A percentile compares a stretch with the other conserved stretches of the same genome.
Evolutionary conservation across 108 stramenopile genomes (phyloP).

Genomic region (Cyclotella sp.): DNA sequence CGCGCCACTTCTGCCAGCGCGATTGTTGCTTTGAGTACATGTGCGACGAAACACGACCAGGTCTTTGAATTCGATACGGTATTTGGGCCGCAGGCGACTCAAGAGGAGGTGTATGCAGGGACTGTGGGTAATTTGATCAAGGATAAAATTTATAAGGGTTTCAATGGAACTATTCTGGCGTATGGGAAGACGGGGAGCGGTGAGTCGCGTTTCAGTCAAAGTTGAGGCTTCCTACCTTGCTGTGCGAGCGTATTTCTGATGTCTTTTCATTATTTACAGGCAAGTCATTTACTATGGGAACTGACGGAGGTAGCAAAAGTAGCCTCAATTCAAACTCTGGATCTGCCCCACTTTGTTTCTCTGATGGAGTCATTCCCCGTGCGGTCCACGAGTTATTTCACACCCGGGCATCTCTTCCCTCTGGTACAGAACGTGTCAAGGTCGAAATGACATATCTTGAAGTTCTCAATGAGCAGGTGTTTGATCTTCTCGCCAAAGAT

Average conservation of each 20-base stretch:
- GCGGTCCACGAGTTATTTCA: constrained; percentile 64
- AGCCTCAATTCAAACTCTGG: too few relatives aligned
- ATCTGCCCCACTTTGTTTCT: constrained; percentile 10
- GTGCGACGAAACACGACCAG: too few relatives aligned
- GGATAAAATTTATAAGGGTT: constrained; percentile 85
- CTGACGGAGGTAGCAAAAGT: constrained; percentile 2
- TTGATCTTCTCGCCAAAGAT: constrained; percentile 56
- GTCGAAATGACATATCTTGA: constrained; percentile 71
- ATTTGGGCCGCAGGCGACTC: constrained; percentile 72
- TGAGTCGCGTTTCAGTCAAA: too few relatives aligned
- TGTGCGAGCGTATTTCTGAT: too few relatives aligned
- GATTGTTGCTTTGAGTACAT: too few relatives aligned
- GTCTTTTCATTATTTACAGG: background rate
- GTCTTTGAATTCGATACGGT: constrained; percentile 97
- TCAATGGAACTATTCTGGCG: constrained; percentile 97
- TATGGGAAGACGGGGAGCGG: constrained; percentile 97
- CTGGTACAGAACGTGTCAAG: constrained; percentile 40
- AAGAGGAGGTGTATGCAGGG: constrained; percentile 87
- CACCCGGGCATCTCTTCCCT: constrained; percentile 12
- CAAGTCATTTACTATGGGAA: constrained; percentile 30
- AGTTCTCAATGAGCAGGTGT: constrained; percentile 72
- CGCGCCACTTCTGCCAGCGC: too few relatives aligned
- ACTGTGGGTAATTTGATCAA: constrained; percentile 63
- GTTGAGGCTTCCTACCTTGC: too few relatives aligned
- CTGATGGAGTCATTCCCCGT: constrained; percentile 66